Percentiles rank a stretch among this genome's conserved stretches.
phyloP scores from a whole-genome alignment of 768 basidiomycete genomes.

The Mycena latifolia region DNA sequence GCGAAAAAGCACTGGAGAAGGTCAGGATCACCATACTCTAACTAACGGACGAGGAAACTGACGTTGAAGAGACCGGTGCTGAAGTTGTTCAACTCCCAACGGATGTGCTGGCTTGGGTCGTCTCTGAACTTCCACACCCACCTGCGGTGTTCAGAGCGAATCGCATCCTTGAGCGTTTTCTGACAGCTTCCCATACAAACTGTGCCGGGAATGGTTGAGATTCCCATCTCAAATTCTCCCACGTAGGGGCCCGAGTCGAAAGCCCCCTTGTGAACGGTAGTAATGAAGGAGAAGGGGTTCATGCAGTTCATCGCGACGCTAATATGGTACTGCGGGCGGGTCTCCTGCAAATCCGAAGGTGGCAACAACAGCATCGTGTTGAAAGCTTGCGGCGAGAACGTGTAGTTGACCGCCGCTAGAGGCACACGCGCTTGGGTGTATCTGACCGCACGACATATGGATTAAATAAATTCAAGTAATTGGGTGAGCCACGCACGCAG shows the following conservation, averaged over 20 bases:
- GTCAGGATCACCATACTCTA: neutral
- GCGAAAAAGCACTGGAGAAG: constrained; percentile 7
- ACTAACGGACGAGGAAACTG: no score
- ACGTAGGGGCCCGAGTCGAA: constrained; percentile 44
- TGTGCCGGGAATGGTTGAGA: constrained; percentile 31
- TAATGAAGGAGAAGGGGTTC: constrained; percentile 51
- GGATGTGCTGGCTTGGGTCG: constrained; percentile 18
- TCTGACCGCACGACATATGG: constrained; percentile 13
- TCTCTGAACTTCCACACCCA: constrained; percentile 20
- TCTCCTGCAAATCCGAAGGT: no score
- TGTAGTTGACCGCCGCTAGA: constrained; percentile 10
- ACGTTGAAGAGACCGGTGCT: constrained; percentile 24
- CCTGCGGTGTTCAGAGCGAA: neutral
- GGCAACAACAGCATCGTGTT: constrained; percentile 39
- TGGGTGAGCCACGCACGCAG: no score
- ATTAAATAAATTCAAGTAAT: no score
- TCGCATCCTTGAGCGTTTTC: constrained; percentile 9
- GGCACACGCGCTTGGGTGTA: constrained; percentile 15
- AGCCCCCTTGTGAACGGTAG: constrained; percentile 45
- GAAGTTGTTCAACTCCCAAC: constrained; percentile 17
- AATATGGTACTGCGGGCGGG: constrained; percentile 47
- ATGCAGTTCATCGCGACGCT: constrained; percentile 49
- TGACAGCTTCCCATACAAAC: constrained; percentile 13
- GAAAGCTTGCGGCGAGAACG: constrained; percentile 12
- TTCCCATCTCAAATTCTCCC: constrained; percentile 50